These are phyloP conservation scores for Lentinula lateritia DNA, from an alignment of 768 basidiomycete genomes.

Conservation along the genomic window DNA sequence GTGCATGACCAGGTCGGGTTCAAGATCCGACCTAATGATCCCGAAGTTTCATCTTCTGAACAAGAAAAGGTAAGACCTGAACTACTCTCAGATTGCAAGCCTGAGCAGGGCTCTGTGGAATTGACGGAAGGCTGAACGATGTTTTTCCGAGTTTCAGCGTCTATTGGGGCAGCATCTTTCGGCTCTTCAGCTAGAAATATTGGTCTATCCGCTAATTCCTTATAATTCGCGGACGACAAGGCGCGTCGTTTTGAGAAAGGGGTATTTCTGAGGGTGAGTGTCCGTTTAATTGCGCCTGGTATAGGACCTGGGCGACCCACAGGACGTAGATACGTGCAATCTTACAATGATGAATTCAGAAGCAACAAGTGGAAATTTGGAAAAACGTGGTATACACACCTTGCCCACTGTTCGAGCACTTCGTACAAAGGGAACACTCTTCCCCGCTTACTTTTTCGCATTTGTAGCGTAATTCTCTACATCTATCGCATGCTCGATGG, in stretches of 20 bases:
- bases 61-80: neutral
- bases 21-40: neutral
- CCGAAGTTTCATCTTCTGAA: neutral
- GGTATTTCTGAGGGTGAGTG: neutral
- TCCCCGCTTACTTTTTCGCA: neutral
- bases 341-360: neutral
- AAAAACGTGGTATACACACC: neutral
- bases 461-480: neutral
- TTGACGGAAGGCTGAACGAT: neutral
- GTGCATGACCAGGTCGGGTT: neutral
- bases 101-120: neutral
- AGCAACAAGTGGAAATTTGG: neutral
- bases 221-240: neutral
- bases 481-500: neutral
- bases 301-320: neutral
- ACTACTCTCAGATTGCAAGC: neutral
- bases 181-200: neutral
- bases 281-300: neutral
- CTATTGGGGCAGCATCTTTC: neutral
- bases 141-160: neutral
- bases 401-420: neutral
- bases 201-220: neutral
- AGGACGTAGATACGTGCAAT: neutral
- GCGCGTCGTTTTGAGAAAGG: neutral
- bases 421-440: neutral